Evolutionary conservation across 2,329 filamentous ascomycete species (phyloP), one percentile per base, ranked within the genome.

Genomic region (Cladophialophora yegresii): DNA sequence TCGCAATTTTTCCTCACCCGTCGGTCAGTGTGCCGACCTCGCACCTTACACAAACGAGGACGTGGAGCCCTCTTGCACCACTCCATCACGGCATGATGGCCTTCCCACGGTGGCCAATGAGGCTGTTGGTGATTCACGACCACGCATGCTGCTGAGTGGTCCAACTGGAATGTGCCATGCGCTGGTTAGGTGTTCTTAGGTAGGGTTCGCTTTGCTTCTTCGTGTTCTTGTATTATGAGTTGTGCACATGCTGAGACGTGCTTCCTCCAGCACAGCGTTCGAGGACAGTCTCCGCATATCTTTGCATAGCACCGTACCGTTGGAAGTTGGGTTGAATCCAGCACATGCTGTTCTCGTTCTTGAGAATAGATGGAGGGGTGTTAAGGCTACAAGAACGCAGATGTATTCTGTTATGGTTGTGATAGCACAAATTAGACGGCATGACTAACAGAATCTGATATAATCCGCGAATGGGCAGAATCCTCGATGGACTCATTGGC

Each of bases 91-190:
- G 30, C 33, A 40, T 36, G 13, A 26, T 30, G n/a, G 53, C 62
- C 57, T 28, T 45, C 51, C 20, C 30, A 47, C 43, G 57, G 54
- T 62, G 65, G 65, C 67, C 65, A 69, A 69, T 67, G 61, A 64
- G 62, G 58, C 67, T 66, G 61, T 26, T 56, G 62, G 59, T 64
- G 67, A 67, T 67, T 69, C 59, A 63, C 30, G 32, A 61, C 32
- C 50, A 51, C 33, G 63, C 61, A 16, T 23, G 53, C 16, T 47
- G 3, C 20, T 64, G 54, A 57, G 49, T 62, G 58, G 58, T 45
- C 55, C 66, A 47, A 58, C 62, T 60, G 59, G 63, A 43, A 32
- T 50, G 23, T 33, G 36, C 53, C 16, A 32, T 60, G 20, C 47
- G 47, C 45, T 61, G 60, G 60, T 65, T 65, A 60, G 63, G 61